phyloP scores from a whole-genome alignment of 208 protist genomes.

The Leishmania mexicana region DNA sequence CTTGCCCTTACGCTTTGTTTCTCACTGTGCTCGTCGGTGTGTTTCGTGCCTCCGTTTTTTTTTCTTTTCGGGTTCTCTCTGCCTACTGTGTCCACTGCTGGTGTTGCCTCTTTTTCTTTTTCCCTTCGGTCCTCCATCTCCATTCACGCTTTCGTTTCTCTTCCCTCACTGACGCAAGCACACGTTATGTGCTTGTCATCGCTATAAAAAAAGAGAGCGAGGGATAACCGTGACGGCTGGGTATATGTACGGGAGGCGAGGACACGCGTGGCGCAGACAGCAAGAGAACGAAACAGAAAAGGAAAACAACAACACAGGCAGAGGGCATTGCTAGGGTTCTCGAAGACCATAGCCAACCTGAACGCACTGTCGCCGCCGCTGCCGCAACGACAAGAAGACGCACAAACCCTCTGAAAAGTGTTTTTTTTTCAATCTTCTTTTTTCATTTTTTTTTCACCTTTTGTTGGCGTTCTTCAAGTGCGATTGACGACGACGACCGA shows the following conservation, averaged over 20 bases:
- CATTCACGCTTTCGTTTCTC: background rate
- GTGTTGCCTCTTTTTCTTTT: background rate
- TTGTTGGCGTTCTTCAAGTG: background rate
- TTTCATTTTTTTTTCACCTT: slow-evolving; percentile 6
- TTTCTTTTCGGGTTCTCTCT: background rate
- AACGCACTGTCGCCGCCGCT: background rate
- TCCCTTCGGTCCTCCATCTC: background rate
- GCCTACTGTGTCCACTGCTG: background rate
- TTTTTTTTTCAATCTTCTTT: background rate
- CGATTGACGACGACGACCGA: background rate
- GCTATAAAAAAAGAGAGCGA: background rate
- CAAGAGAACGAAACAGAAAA: background rate
- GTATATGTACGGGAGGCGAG: background rate
- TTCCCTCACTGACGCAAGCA: background rate
- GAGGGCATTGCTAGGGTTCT: background rate
- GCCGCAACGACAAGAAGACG: background rate
- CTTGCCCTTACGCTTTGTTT: background rate
- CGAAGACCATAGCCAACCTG: background rate
- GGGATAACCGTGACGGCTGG: background rate
- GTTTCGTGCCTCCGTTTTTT: background rate
- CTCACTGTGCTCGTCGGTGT: background rate
- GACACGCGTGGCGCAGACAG: background rate
- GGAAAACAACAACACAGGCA: background rate
- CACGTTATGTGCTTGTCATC: background rate
- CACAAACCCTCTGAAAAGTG: background rate